phyloP scores from a whole-genome alignment of 176 grass and related monocot species.

The Cymbopogon citratus region DNA sequence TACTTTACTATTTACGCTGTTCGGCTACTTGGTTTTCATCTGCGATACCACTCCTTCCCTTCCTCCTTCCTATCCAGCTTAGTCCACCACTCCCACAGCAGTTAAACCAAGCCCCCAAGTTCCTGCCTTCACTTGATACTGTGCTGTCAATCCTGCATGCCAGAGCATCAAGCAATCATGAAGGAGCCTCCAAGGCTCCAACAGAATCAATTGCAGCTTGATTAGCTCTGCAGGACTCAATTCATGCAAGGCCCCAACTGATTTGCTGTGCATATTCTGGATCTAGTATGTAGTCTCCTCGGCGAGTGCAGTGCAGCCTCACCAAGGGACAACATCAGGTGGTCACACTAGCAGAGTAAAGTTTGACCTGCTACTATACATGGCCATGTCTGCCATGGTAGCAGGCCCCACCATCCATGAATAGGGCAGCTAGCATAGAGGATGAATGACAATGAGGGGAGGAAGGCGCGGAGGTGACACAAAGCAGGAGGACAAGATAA shows the following conservation, averaged over 20 bases:
- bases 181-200: neutral
- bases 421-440: neutral
- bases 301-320: neutral
- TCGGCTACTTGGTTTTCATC: neutral
- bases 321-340: neutral
- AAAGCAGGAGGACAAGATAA: neutral
- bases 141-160: neutral
- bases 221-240: neutral
- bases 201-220: neutral
- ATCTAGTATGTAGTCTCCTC: neutral
- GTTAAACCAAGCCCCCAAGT: neutral
- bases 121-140: neutral
- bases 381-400: neutral
- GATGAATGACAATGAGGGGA: neutral
- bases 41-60: neutral
- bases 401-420: too few species aligned
- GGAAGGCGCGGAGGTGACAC: neutral
- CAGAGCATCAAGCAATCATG: neutral
- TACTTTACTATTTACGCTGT: neutral
- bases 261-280: neutral
- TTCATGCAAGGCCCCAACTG: neutral
- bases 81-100: neutral
- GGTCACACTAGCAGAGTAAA: neutral
- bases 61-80: neutral
- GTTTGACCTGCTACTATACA: neutral